Conservation (phyloP, 2,329 filamentous ascomycete genomes). For the Hypoxylon rubiginosum region DNA sequence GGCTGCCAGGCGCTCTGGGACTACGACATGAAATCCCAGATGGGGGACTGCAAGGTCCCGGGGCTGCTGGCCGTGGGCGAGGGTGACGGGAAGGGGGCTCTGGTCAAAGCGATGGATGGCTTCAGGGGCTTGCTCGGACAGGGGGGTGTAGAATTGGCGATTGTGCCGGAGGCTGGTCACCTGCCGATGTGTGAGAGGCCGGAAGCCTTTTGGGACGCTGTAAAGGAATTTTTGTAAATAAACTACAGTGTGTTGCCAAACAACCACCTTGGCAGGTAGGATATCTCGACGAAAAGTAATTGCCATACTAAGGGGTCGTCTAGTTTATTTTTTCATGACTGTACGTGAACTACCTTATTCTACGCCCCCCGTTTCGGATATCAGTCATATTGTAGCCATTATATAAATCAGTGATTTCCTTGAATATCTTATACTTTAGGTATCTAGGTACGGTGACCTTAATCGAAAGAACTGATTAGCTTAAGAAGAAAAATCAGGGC, state of each 20-base stretch:
- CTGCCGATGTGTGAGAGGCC: conserved; percentile 87
- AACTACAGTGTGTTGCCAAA: neutral
- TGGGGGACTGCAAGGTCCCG: conserved; percentile 68
- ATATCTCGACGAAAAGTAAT: no score
- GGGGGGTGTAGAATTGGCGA: conserved; percentile 68
- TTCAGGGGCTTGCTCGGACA: conserved; percentile 73
- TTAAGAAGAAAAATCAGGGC: no score
- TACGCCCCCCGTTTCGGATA: no score
- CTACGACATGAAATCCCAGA: conserved; percentile 73
- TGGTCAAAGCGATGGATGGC: conserved; percentile 84
- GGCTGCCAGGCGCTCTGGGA: conserved; percentile 78
- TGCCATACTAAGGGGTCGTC: no score
- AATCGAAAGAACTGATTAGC: no score
- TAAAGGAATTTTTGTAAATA: conserved; percentile 68
- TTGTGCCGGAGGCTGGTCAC: conserved; percentile 80
- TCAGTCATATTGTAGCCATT: no score
- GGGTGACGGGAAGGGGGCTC: conserved; percentile 75
- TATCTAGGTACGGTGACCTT: no score
- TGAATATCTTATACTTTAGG: no score
- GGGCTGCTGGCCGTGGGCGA: conserved; percentile 80
- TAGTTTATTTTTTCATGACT: no score
- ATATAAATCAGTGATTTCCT: no score
- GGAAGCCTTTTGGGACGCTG: conserved; percentile 73
- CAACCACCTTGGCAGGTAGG: neutral
- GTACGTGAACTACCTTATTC: no score